A percentile compares a stretch with the other conserved stretches of the same genome.
These are phyloP conservation scores for Chalciporus chontae DNA, from an alignment of 768 basidiomycete species.

Conservation along the genomic window DNA sequence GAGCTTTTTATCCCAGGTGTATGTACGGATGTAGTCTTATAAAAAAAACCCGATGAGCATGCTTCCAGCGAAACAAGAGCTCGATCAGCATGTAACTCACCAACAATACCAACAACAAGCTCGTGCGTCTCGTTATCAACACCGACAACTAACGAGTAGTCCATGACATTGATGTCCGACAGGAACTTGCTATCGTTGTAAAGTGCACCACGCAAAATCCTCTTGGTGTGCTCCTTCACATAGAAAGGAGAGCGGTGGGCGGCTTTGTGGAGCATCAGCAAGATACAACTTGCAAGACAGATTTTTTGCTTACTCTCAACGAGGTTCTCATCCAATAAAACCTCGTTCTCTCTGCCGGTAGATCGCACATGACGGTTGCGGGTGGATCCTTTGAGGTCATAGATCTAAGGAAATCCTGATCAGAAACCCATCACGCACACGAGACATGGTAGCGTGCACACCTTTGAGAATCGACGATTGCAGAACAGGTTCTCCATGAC, in stretches of 20 bases:
- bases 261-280: constrained; percentile 41
- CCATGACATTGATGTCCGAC: constrained; percentile 93
- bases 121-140: constrained; percentile 88
- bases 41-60: constrained; percentile 6
- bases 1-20: constrained; percentile 98
- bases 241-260: constrained; percentile 88
- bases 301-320: constrained; percentile 63
- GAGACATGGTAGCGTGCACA: constrained; percentile 25
- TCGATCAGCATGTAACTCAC: constrained; percentile 43
- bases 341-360: constrained; percentile 88
- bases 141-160: constrained; percentile 94
- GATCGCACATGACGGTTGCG: constrained; percentile 91
- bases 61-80: background rate
- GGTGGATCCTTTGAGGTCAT: constrained; percentile 95
- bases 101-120: constrained; percentile 95
- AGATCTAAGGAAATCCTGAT: constrained; percentile 57
- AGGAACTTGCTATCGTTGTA: constrained; percentile 96
- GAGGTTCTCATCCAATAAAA: constrained; percentile 93
- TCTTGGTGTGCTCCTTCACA: constrained; percentile 93
- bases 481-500: constrained; percentile 99
- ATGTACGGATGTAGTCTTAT: constrained; percentile 89
- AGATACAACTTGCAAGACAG: background rate
- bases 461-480: constrained; percentile 85
- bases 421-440: background rate
- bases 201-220: constrained; percentile 84